Percentiles rank a stretch among this genome's conserved stretches.
Conservation (phyloP, 192 early-diverging fungal species). For the Gryganskiella cystojenkinii region DNA sequence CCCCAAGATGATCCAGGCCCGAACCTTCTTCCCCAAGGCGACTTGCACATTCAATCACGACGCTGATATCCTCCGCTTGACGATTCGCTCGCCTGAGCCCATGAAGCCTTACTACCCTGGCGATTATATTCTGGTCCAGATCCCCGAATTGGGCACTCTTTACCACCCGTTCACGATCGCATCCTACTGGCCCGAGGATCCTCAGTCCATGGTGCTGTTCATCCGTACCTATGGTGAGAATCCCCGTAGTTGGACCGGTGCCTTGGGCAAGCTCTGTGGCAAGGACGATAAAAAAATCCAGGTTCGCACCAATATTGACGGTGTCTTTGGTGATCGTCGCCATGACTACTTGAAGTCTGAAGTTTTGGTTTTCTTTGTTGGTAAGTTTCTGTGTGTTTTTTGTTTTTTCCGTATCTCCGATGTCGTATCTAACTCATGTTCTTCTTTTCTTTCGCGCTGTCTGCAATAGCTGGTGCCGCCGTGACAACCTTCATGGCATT, state of each 20-base stretch:
- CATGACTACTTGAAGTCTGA: slow-evolving; percentile 52
- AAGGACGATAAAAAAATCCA: slow-evolving; percentile 29
- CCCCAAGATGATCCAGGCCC: slow-evolving; percentile 39
- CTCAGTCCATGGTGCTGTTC: slow-evolving; percentile 29
- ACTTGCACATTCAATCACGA: slow-evolving; percentile 33
- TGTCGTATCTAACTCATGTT: background rate
- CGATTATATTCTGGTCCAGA: slow-evolving; percentile 40
- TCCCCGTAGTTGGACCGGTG: slow-evolving; percentile 38
- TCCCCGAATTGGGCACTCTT: slow-evolving; percentile 34
- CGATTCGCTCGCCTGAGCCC: slow-evolving; percentile 32
- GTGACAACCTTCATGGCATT: slow-evolving; percentile 45
- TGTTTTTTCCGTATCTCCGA: background rate
- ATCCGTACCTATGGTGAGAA: slow-evolving; percentile 32
- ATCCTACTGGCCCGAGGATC: slow-evolving; percentile 46
- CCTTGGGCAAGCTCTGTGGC: slow-evolving; percentile 27
- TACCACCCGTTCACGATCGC: slow-evolving; percentile 50
- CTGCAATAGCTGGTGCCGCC: slow-evolving; percentile 41
- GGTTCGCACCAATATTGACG: slow-evolving; percentile 34
- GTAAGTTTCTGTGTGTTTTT: slow-evolving; percentile 14
- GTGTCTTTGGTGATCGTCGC: slow-evolving; percentile 50
- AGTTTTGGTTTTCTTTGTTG: slow-evolving; percentile 37
- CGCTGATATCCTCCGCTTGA: slow-evolving; percentile 45
- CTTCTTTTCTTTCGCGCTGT: background rate
- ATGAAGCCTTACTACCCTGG: slow-evolving; percentile 55
- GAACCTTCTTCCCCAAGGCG: slow-evolving; percentile 19